phyloP scores from a whole-genome alignment of 2,329 filamentous ascomycete genomes.

The Sarocladiaceae sp. region DNA sequence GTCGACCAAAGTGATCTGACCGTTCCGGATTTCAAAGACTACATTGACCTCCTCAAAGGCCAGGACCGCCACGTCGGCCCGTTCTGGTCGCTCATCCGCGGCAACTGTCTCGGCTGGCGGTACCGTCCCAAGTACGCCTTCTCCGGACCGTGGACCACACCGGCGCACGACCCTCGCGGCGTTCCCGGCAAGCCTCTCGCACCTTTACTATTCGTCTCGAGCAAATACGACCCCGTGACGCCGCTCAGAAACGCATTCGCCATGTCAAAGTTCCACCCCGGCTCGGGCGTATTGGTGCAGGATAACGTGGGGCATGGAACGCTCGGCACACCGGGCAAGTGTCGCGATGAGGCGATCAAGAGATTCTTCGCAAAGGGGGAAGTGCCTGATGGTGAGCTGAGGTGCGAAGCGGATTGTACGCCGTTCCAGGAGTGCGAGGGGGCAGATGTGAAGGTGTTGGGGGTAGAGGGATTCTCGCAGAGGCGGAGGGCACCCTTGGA shows the following conservation, averaged over 20 bases:
- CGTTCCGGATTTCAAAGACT: conserved; percentile 21
- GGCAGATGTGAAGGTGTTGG: background rate
- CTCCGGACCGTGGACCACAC: conserved; percentile 26
- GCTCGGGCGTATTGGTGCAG: conserved; percentile 22
- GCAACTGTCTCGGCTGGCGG: conserved; percentile 32
- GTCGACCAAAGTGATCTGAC: conserved; percentile 16
- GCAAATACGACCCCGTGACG: conserved; percentile 39
- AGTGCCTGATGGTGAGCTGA: conserved; percentile 17
- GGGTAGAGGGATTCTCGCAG: background rate
- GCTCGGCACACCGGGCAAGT: conserved; percentile 13
- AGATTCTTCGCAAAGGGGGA: conserved; percentile 16
- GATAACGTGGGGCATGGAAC: conserved; percentile 24
- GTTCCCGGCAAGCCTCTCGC: conserved; percentile 27
- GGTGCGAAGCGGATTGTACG: conserved; percentile 17
- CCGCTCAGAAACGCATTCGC: conserved; percentile 30
- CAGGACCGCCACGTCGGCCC: conserved; percentile 26
- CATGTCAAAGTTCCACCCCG: conserved; percentile 21
- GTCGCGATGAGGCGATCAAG: conserved; percentile 13
- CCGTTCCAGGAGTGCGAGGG: conserved; percentile 10
- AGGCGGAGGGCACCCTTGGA: background rate
- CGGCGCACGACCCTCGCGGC: conserved; percentile 16
- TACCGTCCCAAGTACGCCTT: conserved; percentile 35
- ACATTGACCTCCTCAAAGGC: conserved; percentile 20
- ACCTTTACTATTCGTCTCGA: conserved; percentile 38
- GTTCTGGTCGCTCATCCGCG: conserved; percentile 27